Evolutionary conservation across 1,284 basidiomycete species (phyloP).

Genomic region (Phellinidium pouzarii): DNA sequence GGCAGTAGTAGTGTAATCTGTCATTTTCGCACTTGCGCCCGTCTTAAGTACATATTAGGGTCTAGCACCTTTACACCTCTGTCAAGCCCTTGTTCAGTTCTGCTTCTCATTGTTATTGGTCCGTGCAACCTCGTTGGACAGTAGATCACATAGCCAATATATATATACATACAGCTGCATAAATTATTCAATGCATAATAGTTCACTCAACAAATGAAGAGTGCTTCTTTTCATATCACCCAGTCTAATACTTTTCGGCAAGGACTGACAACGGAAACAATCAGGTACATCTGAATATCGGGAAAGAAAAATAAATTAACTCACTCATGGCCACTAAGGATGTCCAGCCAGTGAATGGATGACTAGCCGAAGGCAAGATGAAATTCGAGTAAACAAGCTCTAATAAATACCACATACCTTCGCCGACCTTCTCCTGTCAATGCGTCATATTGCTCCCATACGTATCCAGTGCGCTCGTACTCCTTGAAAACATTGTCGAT

Average conservation of each 20-base stretch:
- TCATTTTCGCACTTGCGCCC: neutral
- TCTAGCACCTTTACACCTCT: neutral
- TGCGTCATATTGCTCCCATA: slow-evolving; percentile 95
- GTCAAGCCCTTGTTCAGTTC: too few relatives aligned
- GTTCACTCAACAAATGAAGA: neutral
- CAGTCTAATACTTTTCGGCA: slow-evolving; percentile 46
- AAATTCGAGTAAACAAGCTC: slow-evolving; percentile 22
- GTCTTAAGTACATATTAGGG: neutral
- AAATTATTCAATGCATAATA: neutral
- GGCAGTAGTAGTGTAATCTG: neutral
- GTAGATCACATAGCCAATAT: neutral
- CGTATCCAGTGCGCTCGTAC: slow-evolving; percentile 86
- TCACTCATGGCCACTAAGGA: slow-evolving; percentile 74
- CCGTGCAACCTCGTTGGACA: neutral
- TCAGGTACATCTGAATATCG: neutral
- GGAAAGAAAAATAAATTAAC: slow-evolving; percentile 29
- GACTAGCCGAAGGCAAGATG: slow-evolving; percentile 38
- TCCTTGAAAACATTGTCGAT: slow-evolving; percentile 88
- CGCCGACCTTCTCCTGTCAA: slow-evolving; percentile 75
- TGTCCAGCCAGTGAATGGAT: slow-evolving; percentile 93
- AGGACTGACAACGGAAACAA: slow-evolving; percentile 35
- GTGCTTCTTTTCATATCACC: neutral
- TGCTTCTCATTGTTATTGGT: neutral
- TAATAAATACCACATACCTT: slow-evolving; percentile 45
- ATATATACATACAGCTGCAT: neutral